Conservation (phyloP, 2,329 filamentous ascomycete species). For the Ascochyta rabiei region DNA sequence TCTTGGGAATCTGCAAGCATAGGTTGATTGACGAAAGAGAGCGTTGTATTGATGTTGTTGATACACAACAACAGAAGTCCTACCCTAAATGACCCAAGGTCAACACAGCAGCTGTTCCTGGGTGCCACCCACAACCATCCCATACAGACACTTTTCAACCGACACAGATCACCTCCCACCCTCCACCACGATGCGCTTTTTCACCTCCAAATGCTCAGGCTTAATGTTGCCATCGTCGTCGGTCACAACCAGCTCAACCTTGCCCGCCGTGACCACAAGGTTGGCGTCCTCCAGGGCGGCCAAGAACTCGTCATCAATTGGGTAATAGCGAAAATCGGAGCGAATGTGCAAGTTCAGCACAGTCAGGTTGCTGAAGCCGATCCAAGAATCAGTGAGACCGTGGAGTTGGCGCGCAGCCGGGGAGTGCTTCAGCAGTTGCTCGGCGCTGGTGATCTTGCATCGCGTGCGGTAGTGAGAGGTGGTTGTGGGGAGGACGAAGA, state of each 20-base stretch:
- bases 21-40: neutral
- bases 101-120: neutral
- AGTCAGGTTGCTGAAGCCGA: constrained; percentile 10
- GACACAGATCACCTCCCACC: neutral
- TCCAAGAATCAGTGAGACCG: constrained; percentile 6
- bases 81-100: neutral
- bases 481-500: no score
- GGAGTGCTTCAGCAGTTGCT: constrained; percentile 16
- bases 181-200: constrained; percentile 1
- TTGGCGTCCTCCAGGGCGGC: constrained; percentile 4
- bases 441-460: constrained; percentile 4
- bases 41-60: constrained; percentile 2
- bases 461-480: no score
- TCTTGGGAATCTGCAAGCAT: neutral
- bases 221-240: neutral
- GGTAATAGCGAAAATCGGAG: neutral
- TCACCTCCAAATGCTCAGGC: neutral
- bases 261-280: constrained; percentile 14
- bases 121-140: neutral
- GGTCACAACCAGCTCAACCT: constrained; percentile 4
- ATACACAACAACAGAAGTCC: constrained; percentile 4
- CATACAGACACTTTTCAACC: neutral
- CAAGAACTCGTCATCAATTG: neutral
- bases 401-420: constrained; percentile 17
- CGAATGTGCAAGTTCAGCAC: constrained; percentile 16